These are phyloP conservation scores for Pythium oligandrum DNA, from an alignment of 352 stramenopile genomes.

Conservation along the genomic window DNA sequence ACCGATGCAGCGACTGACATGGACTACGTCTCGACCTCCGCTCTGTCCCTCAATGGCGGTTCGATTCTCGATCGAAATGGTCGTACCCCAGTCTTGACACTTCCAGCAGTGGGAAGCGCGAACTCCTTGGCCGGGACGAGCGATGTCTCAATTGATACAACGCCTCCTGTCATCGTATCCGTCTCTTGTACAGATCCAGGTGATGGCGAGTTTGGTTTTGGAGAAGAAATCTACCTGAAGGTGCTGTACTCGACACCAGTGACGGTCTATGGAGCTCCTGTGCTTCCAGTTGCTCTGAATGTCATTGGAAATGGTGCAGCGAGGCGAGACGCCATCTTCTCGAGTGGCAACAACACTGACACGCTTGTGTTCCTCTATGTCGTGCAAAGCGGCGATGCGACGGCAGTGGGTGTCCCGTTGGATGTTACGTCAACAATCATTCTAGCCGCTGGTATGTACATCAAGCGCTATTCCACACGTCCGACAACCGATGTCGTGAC, in stretches of 20 bases:
- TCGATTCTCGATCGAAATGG: slow-evolving; percentile 68
- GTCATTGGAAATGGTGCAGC: slow-evolving; percentile 30
- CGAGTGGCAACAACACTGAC: slow-evolving; percentile 64
- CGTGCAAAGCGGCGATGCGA: slow-evolving; percentile 51
- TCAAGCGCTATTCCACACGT: slow-evolving; percentile 66
- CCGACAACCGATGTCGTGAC: slow-evolving; percentile 54
- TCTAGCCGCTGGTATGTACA: slow-evolving; percentile 47
- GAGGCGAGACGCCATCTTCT: slow-evolving; percentile 36
- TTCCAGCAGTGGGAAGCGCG: slow-evolving; percentile 37
- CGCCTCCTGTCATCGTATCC: slow-evolving; percentile 47
- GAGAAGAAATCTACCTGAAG: slow-evolving; percentile 53
- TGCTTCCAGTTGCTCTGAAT: slow-evolving; percentile 42
- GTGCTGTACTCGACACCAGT: slow-evolving; percentile 62
- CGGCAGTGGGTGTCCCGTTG: slow-evolving; percentile 20
- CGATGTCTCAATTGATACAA: slow-evolving; percentile 65
- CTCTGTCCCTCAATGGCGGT: slow-evolving; percentile 46
- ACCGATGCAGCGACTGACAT: slow-evolving; percentile 51
- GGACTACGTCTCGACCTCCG: slow-evolving; percentile 54
- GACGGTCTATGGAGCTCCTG: slow-evolving; percentile 52
- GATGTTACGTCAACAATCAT: slow-evolving; percentile 55
- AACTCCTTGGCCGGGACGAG: slow-evolving; percentile 47
- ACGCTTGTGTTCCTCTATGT: slow-evolving; percentile 66
- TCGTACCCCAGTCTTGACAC: slow-evolving; percentile 41
- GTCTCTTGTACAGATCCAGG: slow-evolving; percentile 45
- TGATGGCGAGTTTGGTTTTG: slow-evolving; percentile 62